Percentiles rank a stretch among this genome's conserved stretches.
phyloP scores from a whole-genome alignment of 495 filamentous ascomycete genomes.

The Trichoderma virens region DNA sequence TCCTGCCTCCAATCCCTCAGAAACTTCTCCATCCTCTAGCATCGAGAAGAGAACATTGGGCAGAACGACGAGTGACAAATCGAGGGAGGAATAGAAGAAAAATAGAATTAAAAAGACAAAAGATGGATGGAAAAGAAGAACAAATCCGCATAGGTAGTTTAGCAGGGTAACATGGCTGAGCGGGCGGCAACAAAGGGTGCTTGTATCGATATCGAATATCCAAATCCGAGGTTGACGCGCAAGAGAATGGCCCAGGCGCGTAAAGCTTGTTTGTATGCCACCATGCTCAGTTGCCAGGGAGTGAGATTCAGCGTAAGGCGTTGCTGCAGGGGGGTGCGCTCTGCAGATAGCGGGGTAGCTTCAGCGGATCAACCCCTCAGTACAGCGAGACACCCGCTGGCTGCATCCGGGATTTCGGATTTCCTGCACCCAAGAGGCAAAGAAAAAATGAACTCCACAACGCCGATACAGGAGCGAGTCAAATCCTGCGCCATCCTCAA shows the following conservation, averaged over 20 bases:
- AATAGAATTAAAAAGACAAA: not conserved
- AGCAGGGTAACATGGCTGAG: not conserved
- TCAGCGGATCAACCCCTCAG: not conserved
- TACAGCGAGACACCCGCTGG: not conserved
- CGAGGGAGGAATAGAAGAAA: not conserved
- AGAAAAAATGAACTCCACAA: not conserved
- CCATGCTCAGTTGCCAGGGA: not conserved
- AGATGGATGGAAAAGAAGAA: not conserved
- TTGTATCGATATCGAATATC: slow-evolving; percentile 8
- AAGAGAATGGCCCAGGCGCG: not conserved
- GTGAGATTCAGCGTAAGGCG: not conserved
- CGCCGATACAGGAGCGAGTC: slow-evolving; percentile 4
- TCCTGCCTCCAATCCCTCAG: slow-evolving; percentile 89
- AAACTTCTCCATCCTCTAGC: slow-evolving; percentile 69
- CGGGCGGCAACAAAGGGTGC: slow-evolving; percentile 9
- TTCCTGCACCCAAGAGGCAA: not conserved
- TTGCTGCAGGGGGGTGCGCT: not conserved
- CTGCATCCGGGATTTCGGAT: not conserved
- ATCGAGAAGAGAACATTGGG: not conserved
- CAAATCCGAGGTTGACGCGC: not conserved
- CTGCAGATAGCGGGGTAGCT: not conserved
- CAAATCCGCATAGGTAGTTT: not conserved
- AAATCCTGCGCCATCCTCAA: not conserved
- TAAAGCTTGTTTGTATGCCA: not conserved
- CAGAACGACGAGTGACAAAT: not conserved